Evolutionary conservation across 169 alveolate species (phyloP).

Genomic region (Plasmodium yoelii): DNA sequence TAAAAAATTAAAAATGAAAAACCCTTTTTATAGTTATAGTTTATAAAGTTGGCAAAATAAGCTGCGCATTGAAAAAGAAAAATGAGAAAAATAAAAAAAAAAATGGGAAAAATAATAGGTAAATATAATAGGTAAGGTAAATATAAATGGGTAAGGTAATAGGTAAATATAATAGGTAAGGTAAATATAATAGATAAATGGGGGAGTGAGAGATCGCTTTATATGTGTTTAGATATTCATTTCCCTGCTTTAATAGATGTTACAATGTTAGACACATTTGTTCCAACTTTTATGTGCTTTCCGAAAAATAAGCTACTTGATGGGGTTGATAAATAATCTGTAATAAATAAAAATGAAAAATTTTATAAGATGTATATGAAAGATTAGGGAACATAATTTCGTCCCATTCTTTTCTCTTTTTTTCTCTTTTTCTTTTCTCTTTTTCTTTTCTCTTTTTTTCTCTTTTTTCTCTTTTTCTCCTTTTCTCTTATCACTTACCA

Average conservation of each 20-base stretch:
- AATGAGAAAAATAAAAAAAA: too few relatives aligned
- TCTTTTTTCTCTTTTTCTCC: too few relatives aligned
- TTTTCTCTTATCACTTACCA: conserved; percentile 14
- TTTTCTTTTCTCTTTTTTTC: not conserved
- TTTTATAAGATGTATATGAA: not conserved
- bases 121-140: too few relatives aligned
- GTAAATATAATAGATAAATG: too few relatives aligned
- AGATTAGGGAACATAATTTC: not conserved
- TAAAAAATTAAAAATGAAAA: too few relatives aligned
- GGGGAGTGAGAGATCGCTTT: too few relatives aligned
- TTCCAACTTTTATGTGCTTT: conserved; percentile 65
- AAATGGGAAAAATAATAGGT: too few relatives aligned
- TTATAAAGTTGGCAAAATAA: too few relatives aligned
- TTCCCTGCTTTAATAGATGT: conserved; percentile 19
- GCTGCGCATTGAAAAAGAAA: too few relatives aligned
- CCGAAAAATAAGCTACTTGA: conserved; percentile 72
- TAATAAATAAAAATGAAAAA: not conserved
- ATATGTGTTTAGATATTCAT: not conserved
- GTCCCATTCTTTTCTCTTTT: not conserved
- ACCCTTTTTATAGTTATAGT: too few relatives aligned
- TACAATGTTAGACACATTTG: conserved; percentile 41
- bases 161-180: too few relatives aligned
- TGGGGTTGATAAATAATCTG: conserved; percentile 59
- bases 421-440: not conserved
- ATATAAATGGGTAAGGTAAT: too few relatives aligned